These are phyloP conservation scores for Hymenoscyphus fructigenus DNA, from an alignment of 2,329 filamentous ascomycete genomes.

Conservation along the genomic window DNA sequence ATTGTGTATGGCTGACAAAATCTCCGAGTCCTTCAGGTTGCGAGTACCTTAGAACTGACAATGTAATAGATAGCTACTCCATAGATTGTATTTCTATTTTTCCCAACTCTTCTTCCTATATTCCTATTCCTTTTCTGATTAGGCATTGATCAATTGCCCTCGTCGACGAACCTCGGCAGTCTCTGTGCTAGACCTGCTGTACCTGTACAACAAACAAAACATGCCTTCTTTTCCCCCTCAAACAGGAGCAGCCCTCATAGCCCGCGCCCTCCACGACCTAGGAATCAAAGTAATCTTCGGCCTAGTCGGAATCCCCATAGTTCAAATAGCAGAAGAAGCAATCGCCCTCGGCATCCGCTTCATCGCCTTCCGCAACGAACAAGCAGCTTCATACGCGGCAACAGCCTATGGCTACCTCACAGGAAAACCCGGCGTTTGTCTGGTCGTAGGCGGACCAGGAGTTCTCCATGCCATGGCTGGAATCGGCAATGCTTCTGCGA, in stretches of 20 bases:
- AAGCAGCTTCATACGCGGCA: slow-evolving; percentile 57
- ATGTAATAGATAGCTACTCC: not conserved
- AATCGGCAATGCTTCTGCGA: slow-evolving; percentile 51
- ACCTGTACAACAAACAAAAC: not conserved
- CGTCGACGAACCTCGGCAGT: not conserved
- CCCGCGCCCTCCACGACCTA: slow-evolving; percentile 31
- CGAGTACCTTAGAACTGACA: too few relatives aligned
- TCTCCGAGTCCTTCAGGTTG: too few relatives aligned
- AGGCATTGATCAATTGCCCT: not conserved
- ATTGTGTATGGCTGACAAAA: too few relatives aligned
- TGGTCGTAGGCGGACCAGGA: slow-evolving; percentile 59
- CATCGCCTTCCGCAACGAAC: slow-evolving; percentile 58
- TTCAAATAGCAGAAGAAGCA: slow-evolving; percentile 56
- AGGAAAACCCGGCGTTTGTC: slow-evolving; percentile 53
- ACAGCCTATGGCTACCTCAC: slow-evolving; percentile 59
- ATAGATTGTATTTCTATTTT: not conserved
- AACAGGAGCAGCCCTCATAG: slow-evolving; percentile 31
- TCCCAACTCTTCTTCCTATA: not conserved
- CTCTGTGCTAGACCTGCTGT: not conserved
- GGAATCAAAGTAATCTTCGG: slow-evolving; percentile 35
- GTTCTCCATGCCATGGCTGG: slow-evolving; percentile 58
- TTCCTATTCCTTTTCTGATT: not conserved
- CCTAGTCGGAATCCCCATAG: slow-evolving; percentile 40
- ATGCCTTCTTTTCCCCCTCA: slow-evolving; percentile 16
- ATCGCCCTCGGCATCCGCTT: slow-evolving; percentile 57